These are phyloP conservation scores for Spongispora temasekensis DNA, from an alignment of 1,284 basidiomycete species.

Conservation along the genomic window DNA sequence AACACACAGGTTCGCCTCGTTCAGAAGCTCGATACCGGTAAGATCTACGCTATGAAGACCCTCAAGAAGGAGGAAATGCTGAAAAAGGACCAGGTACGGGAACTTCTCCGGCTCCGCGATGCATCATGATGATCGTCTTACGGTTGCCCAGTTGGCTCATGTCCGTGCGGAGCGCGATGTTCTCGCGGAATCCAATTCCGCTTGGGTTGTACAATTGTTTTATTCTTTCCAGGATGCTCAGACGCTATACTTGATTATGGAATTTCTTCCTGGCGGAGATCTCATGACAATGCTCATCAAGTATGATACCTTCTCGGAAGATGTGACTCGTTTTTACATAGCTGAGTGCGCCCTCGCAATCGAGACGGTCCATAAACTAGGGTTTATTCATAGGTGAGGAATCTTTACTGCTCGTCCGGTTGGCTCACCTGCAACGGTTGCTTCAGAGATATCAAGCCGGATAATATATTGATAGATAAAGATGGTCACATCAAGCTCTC, in stretches of 20 bases:
- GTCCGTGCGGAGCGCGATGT: constrained; percentile 84
- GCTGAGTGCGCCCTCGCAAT: constrained; percentile 93
- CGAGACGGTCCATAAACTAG: constrained; percentile 89
- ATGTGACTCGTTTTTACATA: constrained; percentile 98
- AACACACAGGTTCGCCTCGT: constrained; percentile 85
- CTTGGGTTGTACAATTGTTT: constrained; percentile 97
- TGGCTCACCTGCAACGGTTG: neutral
- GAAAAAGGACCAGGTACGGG: constrained; percentile 91
- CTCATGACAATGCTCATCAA: constrained; percentile 99
- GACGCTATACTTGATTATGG: constrained; percentile 98
- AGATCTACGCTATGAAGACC: constrained; percentile 99
- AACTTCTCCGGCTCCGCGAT: neutral
- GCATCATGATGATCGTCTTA: constrained; percentile 33
- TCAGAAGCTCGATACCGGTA: constrained; percentile 96
- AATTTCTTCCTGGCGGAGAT: constrained; percentile 98
- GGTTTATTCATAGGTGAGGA: constrained; percentile 84
- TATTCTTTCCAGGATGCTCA: constrained; percentile 98
- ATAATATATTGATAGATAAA: constrained; percentile 93
- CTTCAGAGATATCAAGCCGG: constrained; percentile 89
- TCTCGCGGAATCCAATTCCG: constrained; percentile 94
- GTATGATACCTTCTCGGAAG: constrained; percentile 98
- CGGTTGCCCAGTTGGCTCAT: constrained; percentile 81
- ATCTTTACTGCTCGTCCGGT: neutral
- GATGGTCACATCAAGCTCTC: constrained; percentile 94
- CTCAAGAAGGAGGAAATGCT: constrained; percentile 99